Evolutionary conservation across 2,329 filamentous ascomycete species (phyloP), one percentile per base, ranked within the genome.

Genomic region (Chaetomium sp.): DNA sequence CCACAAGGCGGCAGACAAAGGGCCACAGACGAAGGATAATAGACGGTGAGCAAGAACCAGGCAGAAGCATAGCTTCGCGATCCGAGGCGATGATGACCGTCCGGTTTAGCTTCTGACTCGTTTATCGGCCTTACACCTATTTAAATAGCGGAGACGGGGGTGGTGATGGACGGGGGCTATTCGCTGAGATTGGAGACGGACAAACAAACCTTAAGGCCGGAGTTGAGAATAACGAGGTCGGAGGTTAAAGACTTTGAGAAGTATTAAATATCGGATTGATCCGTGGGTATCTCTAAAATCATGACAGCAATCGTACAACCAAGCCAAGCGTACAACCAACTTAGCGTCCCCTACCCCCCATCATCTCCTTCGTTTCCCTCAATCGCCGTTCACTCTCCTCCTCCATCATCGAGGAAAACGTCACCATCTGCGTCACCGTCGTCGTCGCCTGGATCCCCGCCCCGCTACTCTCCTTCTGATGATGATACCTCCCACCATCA

Each of bases 391-490:
- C 53, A 10, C 48, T 32, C 36, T 33, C 44, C 8, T 38, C 44
- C 34, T 48, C 41, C 55, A 8, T 34, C 27, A 11, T 35, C n/a
- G 11, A 42, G 5, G 47, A 45, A 44, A 58, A 58, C 38, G 53
- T 41, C 12, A 58, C 53, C 48, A 53, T 43, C 14, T 58, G 58
- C 27, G 56, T 56, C 2, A 60, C 56, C 6, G 56, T 46, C 5
- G 54, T 55, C 12, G 53, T 58, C 19, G 54, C 53, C 50, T 53
- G 43, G 19, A 59, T 57, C 14, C 50, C 56, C 6, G 40, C 35
- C 27, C 4, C 33, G 35, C 11, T 19, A 10, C 19, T 9, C 41
- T 7, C 32, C 33, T 2, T 14, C 38, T 35, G 27, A n/a, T 46
- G 14, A 40, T 35, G 11, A 32, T 45, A 27, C 19, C 19, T 27